These are phyloP conservation scores for Rhexocercosporidium sp. DNA, from an alignment of 2,329 filamentous ascomycete species.

Conservation along the genomic window DNA sequence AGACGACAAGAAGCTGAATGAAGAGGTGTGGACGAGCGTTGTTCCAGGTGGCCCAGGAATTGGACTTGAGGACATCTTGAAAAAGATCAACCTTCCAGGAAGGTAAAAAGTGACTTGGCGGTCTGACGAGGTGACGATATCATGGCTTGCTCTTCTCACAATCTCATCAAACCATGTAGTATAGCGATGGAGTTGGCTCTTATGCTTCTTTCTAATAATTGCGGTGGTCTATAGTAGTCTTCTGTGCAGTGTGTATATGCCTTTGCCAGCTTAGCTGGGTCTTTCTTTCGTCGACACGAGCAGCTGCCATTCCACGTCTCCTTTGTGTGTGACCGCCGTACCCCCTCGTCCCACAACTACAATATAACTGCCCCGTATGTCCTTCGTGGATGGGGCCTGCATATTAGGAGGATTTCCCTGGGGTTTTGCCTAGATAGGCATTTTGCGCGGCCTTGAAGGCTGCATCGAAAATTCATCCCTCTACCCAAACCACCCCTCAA, in stretches of 20 bases:
- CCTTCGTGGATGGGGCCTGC: not conserved
- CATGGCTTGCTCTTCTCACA: not conserved
- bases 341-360: not conserved
- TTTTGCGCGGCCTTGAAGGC: not conserved
- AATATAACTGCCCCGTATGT: not conserved
- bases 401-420: not conserved
- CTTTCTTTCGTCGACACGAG: not conserved
- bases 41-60: constrained; percentile 67
- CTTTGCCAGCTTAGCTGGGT: not conserved
- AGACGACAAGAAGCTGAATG: constrained; percentile 61
- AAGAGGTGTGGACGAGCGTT: constrained; percentile 71
- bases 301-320: not conserved
- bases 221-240: not conserved
- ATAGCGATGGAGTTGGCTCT: constrained; percentile 11
- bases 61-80: constrained; percentile 69
- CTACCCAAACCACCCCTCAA: constrained; percentile 23
- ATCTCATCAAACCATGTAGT: not conserved
- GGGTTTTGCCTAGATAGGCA: not conserved
- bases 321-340: not conserved
- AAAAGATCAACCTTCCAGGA: constrained; percentile 48
- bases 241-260: not conserved
- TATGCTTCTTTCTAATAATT: not conserved
- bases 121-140: not conserved
- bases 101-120: not conserved
- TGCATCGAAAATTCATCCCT: not conserved